Evolutionary conservation across 768 basidiomycete genomes (phyloP).

Genomic region (Termitomyces sp.): DNA sequence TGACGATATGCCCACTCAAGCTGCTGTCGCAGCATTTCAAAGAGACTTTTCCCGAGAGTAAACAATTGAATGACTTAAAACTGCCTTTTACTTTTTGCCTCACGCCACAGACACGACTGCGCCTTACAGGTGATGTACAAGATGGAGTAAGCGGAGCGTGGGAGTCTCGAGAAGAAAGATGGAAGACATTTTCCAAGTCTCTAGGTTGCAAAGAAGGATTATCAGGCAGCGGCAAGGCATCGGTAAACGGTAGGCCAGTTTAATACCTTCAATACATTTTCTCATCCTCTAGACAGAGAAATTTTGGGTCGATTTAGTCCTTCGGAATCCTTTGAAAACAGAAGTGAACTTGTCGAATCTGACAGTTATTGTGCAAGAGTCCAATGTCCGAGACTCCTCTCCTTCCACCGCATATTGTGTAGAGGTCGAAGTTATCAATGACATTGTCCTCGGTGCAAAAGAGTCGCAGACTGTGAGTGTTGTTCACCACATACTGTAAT

Average conservation of each 20-base stretch:
- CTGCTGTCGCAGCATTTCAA: conserved; percentile 59
- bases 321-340: conserved; percentile 69
- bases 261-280: not conserved
- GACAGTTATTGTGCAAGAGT: conserved; percentile 46
- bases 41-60: conserved; percentile 44
- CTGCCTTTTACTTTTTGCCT: conserved; percentile 68
- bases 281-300: conserved; percentile 39
- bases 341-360: conserved; percentile 66
- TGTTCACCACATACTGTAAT: not conserved
- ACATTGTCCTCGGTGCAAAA: conserved; percentile 54
- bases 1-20: not conserved
- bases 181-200: conserved; percentile 54
- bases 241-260: conserved; percentile 49
- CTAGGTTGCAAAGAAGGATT: conserved; percentile 50
- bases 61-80: conserved; percentile 37
- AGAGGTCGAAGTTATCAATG: conserved; percentile 54
- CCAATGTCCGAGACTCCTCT: conserved; percentile 21
- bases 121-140: conserved; percentile 46
- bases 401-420: conserved; percentile 33
- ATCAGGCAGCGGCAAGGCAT: conserved; percentile 49
- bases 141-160: conserved; percentile 44
- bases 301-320: conserved; percentile 69
- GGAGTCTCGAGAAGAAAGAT: conserved; percentile 59
- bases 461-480: conserved; percentile 58
- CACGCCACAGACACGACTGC: conserved; percentile 46